Evolutionary conservation across 2,329 filamentous ascomycete species (phyloP).

Genomic region (Fusarium sterilihyphosum): DNA sequence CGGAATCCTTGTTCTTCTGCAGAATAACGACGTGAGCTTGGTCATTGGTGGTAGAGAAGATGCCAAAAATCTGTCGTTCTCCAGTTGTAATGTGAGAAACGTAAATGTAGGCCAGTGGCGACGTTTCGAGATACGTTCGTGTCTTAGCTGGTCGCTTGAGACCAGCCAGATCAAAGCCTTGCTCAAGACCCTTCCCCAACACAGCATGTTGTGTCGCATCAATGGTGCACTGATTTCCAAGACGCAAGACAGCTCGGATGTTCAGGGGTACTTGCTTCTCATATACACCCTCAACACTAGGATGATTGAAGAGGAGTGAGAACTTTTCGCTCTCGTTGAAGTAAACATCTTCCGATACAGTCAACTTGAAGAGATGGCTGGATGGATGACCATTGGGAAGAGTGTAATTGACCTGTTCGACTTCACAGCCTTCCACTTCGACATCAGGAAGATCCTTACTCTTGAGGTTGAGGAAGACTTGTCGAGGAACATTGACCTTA

Average conservation of each 20-base stretch:
- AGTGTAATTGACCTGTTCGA: constrained; percentile 93
- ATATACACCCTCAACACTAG: constrained; percentile 96
- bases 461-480: constrained; percentile 92
- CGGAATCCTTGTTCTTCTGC: constrained; percentile 79
- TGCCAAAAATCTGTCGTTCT: constrained; percentile 90
- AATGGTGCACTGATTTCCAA: constrained; percentile 93
- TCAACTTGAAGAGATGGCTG: constrained; percentile 92
- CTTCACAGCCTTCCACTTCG: constrained; percentile 83
- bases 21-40: constrained; percentile 91
- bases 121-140: constrained; percentile 77
- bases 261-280: constrained; percentile 92
- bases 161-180: constrained; percentile 87
- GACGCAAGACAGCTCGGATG: constrained; percentile 84
- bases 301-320: constrained; percentile 84
- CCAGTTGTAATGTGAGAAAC: constrained; percentile 92
- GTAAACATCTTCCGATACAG: constrained; percentile 88
- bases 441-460: constrained; percentile 88
- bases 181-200: constrained; percentile 89
- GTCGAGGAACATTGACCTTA: constrained; percentile 88
- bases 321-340: constrained; percentile 87
- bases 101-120: constrained; percentile 84
- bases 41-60: constrained; percentile 85
- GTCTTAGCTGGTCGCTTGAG: constrained; percentile 74
- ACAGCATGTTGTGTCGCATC: constrained; percentile 91
- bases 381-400: constrained; percentile 95